phyloP scores from a whole-genome alignment of 495 filamentous ascomycete species.

The Annulohypoxylon maeteangense region DNA sequence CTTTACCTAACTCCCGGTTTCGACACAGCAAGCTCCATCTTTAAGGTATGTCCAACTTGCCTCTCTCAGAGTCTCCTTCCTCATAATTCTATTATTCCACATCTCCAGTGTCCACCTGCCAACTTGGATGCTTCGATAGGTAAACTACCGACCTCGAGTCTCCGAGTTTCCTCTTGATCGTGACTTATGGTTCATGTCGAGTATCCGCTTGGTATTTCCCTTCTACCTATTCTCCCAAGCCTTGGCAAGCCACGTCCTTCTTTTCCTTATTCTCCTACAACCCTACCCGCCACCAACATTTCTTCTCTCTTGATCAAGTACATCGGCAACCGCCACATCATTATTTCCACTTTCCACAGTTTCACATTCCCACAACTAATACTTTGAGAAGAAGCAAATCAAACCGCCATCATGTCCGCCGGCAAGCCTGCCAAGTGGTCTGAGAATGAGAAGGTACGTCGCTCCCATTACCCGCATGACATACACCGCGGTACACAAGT shows the following conservation, averaged over 20 bases:
- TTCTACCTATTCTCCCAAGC: neutral
- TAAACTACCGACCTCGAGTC: neutral
- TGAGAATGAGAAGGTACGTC: conserved; percentile 52
- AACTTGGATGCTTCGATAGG: neutral
- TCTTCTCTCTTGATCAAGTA: neutral
- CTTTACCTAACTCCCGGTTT: neutral
- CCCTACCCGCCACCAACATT: neutral
- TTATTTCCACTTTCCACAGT: neutral
- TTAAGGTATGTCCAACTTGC: neutral
- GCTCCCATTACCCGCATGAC: neutral
- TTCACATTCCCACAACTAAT: neutral
- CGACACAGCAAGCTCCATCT: neutral
- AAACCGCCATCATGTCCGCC: conserved; percentile 6
- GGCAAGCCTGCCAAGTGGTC: conserved; percentile 47
- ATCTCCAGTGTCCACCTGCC: neutral
- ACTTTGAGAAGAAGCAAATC: neutral
- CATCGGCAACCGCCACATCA: neutral
- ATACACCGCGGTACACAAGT: neutral
- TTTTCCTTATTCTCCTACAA: neutral
- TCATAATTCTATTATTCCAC: too few relatives aligned
- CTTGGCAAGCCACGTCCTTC: neutral
- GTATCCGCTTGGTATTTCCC: neutral
- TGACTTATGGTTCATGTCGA: neutral
- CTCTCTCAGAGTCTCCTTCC: neutral
- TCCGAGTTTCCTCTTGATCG: neutral